phyloP scores from a whole-genome alignment of 257 asterid species.

The Solanum raphanifolium region DNA sequence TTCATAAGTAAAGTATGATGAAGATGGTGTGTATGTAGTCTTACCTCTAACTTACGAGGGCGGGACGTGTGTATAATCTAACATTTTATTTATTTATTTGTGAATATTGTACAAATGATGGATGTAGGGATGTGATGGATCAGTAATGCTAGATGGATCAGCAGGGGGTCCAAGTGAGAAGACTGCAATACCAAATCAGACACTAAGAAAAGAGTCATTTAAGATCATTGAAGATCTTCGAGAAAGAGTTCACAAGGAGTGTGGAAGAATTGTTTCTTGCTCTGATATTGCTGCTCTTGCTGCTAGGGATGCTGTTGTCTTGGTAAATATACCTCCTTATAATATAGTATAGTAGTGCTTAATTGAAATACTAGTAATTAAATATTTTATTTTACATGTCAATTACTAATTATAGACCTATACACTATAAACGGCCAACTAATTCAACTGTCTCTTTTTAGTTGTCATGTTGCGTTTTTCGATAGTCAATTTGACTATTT shows the following conservation, averaged over 20 bases:
- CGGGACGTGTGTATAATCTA: neutral
- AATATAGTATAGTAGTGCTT: too few species aligned
- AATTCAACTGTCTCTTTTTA: too few species aligned
- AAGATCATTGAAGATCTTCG: slow-evolving; percentile 32
- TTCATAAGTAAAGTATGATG: neutral
- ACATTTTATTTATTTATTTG: neutral
- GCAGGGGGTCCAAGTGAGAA: slow-evolving; percentile 35
- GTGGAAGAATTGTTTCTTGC: slow-evolving; percentile 42
- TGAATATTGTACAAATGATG: neutral
- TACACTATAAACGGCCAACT: too few species aligned
- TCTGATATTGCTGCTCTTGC: slow-evolving; percentile 35
- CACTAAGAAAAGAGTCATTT: slow-evolving; percentile 30
- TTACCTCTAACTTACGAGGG: neutral
- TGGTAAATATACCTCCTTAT: slow-evolving; percentile 12
- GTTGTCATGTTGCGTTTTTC: too few species aligned
- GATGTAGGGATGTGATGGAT: slow-evolving; percentile 28
- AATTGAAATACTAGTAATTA: neutral
- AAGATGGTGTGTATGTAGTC: neutral
- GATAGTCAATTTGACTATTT: too few species aligned
- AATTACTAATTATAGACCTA: neutral
- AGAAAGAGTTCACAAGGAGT: slow-evolving; percentile 13
- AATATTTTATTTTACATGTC: neutral
- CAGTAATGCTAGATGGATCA: slow-evolving; percentile 35
- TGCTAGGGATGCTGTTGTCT: slow-evolving; percentile 39
- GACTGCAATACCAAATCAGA: slow-evolving; percentile 33